A percentile compares a stretch with the other conserved stretches of the same genome.
phyloP scores from a whole-genome alignment of 208 protist species.

The Strigomonas galati region DNA sequence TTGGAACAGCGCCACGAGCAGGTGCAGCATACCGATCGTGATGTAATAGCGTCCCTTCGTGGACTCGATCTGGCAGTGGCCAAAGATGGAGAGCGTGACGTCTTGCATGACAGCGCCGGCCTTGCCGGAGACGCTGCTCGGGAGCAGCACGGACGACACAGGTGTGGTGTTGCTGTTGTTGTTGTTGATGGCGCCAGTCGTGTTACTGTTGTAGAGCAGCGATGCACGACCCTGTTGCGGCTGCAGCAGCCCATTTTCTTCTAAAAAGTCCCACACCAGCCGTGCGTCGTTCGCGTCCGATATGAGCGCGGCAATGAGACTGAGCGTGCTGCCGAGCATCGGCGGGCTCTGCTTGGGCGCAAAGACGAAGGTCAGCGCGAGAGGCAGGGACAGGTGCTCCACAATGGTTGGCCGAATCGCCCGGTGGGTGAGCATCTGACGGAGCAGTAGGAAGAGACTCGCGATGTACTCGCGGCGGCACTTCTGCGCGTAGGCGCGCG shows the following conservation, averaged over 20 bases:
- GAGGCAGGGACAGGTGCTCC: conserved; percentile 46
- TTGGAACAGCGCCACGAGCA: conserved; percentile 69
- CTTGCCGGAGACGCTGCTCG: not conserved
- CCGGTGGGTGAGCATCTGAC: conserved; percentile 63
- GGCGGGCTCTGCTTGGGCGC: conserved; percentile 51
- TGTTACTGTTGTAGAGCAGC: conserved; percentile 4
- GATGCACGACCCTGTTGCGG: conserved; percentile 18
- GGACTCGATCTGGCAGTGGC: conserved; percentile 77
- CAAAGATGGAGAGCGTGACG: conserved; percentile 55
- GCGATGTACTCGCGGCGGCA: conserved; percentile 63
- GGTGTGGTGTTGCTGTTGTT: not conserved
- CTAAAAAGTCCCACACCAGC: conserved; percentile 58
- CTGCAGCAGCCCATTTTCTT: conserved; percentile 50
- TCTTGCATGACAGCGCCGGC: conserved; percentile 18
- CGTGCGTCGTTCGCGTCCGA: conserved; percentile 47
- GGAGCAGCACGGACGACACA: not conserved
- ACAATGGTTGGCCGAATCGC: conserved; percentile 37
- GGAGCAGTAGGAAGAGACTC: conserved; percentile 75
- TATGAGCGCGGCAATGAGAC: conserved; percentile 68
- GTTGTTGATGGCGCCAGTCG: not conserved
- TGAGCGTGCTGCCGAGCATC: conserved; percentile 73
- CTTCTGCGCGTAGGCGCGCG: conserved; percentile 40
- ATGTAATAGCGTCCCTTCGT: conserved; percentile 67
- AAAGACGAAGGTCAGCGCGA: conserved; percentile 63
- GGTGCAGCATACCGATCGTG: conserved; percentile 74